A percentile compares a stretch with the other conserved stretches of the same genome.
Evolutionary conservation across 805 yeast species (phyloP).

Genomic region (Yamadazyma takamatsuzukensis): DNA sequence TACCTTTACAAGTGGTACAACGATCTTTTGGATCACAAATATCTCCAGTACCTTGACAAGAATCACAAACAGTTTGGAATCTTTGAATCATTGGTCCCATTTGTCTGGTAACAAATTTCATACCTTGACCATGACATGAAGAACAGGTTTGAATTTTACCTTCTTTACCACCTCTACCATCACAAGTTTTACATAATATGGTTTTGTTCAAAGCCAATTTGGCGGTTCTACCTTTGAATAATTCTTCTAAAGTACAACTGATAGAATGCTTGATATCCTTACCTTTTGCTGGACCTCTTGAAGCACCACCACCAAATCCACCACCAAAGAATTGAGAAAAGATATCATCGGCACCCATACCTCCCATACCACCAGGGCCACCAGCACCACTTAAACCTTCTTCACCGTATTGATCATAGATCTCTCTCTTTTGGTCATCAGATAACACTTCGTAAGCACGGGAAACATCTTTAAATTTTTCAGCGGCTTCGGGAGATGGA

Average conservation of each 20-base stretch:
- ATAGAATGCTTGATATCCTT: constrained; percentile 89
- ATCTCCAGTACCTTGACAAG: constrained; percentile 90
- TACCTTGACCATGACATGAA: constrained; percentile 88
- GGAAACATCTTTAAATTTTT: constrained; percentile 87
- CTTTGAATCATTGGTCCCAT: constrained; percentile 99
- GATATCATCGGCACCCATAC: constrained; percentile 66
- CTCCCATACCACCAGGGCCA: constrained; percentile 59
- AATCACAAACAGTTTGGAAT: constrained; percentile 92
- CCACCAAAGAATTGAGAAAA: constrained; percentile 81
- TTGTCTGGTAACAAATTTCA: constrained; percentile 88
- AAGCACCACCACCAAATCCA: constrained; percentile 56
- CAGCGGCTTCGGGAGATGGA: constrained; percentile 87
- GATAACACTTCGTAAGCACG: constrained; percentile 85
- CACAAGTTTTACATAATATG: constrained; percentile 80
- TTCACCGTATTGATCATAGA: constrained; percentile 87
- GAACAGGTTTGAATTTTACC: constrained; percentile 85
- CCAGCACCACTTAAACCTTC: constrained; percentile 81
- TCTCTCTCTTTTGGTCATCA: constrained; percentile 82
- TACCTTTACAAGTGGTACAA: constrained; percentile 85
- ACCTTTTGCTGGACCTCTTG: constrained; percentile 83
- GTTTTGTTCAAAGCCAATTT: constrained; percentile 94
- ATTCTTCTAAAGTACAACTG: constrained; percentile 83
- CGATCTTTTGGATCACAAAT: constrained; percentile 81
- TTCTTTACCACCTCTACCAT: constrained; percentile 94
- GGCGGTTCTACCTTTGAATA: constrained; percentile 89